Base-by-base conservation (phyloP, 805 yeast genomes). In the Yarrowia keelungensis region DNA sequence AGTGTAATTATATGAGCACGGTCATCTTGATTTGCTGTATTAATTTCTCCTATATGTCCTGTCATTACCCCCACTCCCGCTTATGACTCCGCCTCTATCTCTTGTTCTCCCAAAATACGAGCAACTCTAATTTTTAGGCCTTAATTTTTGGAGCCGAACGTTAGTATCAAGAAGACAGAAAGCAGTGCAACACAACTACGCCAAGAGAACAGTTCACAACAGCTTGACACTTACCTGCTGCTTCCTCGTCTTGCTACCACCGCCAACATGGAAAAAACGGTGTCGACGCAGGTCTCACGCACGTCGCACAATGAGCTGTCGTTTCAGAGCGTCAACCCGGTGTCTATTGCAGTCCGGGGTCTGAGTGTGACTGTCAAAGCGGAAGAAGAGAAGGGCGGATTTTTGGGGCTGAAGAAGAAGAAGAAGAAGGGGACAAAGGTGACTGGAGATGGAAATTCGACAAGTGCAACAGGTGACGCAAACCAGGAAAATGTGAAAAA, bases 401-500 rank as follows among this genome's bases (percentile, higher is more conserved):
- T 53, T 14, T 53, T 53, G 16, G 12, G n/a, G 26, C 8, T 26
- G 7, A 26, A 42, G 36, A 50, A n/a, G 43, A 50, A n/a, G 43
- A 50, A 36, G 66, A 50, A 62, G 32, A 80, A 81, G 16, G 16
- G 10, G 46, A 67, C 50, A 75, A 78, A 16, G 11, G 10, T 19
- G 46, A 39, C 19, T 4, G 26, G 16, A 36, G 8, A 11, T 1
- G 38, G 50, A 16, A 10, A 32, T 5, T 4, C 2, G 36, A 38
- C n/a, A 8, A 16, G 12, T 2, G 9, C 4, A 15, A 9, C 15
- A n/a, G 32, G 26, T 14, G n/a, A 22, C 14, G 15, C 16, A 47
- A 8, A 26, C 12, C n/a, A 16, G 22, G 32, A 19, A 11, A 19
- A 19, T 19, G 19, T 19, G 8, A 8, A 46, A 4, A 46, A 46